These are phyloP conservation scores for Micractinium sp. DNA, from an alignment of 139 green algal species.

Conservation along the genomic window DNA sequence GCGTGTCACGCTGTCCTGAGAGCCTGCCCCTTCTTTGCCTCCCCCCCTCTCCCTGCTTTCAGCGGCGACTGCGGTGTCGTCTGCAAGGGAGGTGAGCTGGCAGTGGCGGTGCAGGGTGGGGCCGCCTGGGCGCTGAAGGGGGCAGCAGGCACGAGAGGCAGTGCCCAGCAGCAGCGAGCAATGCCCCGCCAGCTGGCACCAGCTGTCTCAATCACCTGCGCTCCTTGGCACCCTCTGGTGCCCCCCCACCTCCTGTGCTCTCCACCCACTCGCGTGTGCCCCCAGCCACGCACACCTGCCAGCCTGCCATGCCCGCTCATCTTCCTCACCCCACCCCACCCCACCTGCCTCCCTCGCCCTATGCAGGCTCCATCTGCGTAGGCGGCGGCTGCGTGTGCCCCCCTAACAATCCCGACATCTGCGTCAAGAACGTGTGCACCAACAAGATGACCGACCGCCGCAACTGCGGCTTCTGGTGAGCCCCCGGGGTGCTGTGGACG, in stretches of 20 bases:
- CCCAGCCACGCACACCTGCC: background rate
- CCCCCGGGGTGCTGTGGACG: no score
- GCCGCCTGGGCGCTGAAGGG: no score
- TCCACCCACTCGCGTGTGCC: no score
- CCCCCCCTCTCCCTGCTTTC: background rate
- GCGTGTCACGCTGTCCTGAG: background rate
- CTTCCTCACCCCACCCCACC: background rate
- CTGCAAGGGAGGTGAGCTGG: background rate
- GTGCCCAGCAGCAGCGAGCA: no score
- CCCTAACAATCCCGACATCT: background rate
- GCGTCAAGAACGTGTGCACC: slow-evolving; percentile 1
- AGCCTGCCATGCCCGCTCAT: background rate
- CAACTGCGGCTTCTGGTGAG: background rate
- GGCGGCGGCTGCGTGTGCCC: slow-evolving; percentile 13
- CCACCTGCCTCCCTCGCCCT: background rate
- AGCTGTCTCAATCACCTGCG: no score
- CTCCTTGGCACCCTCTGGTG: no score
- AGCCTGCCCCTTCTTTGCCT: background rate
- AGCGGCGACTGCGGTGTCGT: background rate
- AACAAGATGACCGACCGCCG: background rate
- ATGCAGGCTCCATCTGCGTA: background rate
- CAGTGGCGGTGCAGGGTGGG: no score
- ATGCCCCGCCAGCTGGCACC: no score
- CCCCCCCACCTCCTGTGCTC: no score
- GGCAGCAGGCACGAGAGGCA: no score